These are phyloP conservation scores for Pythium graminicola DNA, from an alignment of 352 stramenopile genomes.

Conservation along the genomic window DNA sequence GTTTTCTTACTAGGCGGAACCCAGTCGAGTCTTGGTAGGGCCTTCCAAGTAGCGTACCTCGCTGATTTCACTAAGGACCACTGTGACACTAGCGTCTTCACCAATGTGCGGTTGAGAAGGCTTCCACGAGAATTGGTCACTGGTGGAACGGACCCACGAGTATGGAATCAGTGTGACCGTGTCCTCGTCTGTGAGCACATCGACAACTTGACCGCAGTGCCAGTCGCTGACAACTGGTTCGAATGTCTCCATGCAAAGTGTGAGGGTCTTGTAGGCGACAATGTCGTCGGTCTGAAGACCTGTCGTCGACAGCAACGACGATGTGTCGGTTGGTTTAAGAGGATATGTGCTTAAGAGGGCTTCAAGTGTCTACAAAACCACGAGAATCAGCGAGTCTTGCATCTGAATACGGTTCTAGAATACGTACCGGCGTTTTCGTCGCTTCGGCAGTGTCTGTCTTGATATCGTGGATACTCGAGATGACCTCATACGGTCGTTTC, in stretches of 20 bases:
- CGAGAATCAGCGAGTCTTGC: neutral
- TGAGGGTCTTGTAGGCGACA: constrained; percentile 69
- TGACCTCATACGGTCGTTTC: constrained; percentile 75
- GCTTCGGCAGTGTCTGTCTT: neutral
- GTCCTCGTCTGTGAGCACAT: constrained; percentile 4
- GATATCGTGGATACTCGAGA: constrained; percentile 44
- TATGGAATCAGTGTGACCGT: constrained; percentile 12
- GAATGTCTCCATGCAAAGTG: constrained; percentile 70
- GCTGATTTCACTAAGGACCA: constrained; percentile 33
- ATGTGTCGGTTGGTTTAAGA: constrained; percentile 6
- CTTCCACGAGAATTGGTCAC: constrained; percentile 2
- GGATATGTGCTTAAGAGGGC: constrained; percentile 28
- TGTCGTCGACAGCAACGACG: constrained; percentile 1
- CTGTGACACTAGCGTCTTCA: constrained; percentile 4
- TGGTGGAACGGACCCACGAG: constrained; percentile 1
- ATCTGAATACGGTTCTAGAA: neutral
- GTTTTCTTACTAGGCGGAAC: neutral
- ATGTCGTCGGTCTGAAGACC: constrained; percentile 40
- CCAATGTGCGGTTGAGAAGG: neutral
- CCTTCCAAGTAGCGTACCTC: constrained; percentile 46
- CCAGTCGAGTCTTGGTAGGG: constrained; percentile 17
- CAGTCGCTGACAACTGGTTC: constrained; percentile 65
- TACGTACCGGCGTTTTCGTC: constrained; percentile 13
- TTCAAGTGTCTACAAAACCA: constrained; percentile 15
- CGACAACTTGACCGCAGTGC: constrained; percentile 42